These are phyloP conservation scores for Aspergillus leporis DNA, from an alignment of 495 filamentous ascomycete species.

Conservation along the genomic window DNA sequence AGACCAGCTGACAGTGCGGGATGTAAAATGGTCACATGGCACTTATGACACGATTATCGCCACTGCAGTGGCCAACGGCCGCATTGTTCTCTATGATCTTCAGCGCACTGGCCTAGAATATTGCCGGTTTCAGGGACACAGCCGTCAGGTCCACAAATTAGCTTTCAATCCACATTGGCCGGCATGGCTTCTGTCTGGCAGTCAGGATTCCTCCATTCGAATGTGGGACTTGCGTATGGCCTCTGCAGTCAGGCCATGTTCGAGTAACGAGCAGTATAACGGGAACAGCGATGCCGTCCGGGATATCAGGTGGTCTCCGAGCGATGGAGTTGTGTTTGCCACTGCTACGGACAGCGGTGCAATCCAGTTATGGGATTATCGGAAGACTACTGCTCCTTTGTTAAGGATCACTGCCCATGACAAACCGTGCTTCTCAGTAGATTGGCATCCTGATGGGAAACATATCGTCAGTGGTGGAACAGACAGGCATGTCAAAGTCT, in stretches of 20 bases:
- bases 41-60: constrained; percentile 66
- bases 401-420: constrained; percentile 84
- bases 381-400: constrained; percentile 56
- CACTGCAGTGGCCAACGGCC: constrained; percentile 82
- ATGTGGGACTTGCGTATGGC: constrained; percentile 71
- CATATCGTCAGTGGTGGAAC: constrained; percentile 82
- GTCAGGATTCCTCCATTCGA: constrained; percentile 88
- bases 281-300: constrained; percentile 78
- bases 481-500: constrained; percentile 84
- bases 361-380: constrained; percentile 71
- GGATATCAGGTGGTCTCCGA: constrained; percentile 87
- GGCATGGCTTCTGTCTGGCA: constrained; percentile 78
- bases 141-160: constrained; percentile 86
- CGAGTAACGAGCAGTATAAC: constrained; percentile 56
- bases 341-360: constrained; percentile 85
- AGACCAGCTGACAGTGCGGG: constrained; percentile 77
- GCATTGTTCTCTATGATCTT: constrained; percentile 85
- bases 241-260: constrained; percentile 48
- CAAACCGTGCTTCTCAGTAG: constrained; percentile 75
- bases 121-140: constrained; percentile 80
- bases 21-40: constrained; percentile 82
- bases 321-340: constrained; percentile 81
- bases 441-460: constrained; percentile 95
- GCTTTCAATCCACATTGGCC: constrained; percentile 85
- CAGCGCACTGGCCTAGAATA: constrained; percentile 71